Evolutionary conservation across 208 protist genomes (phyloP).

Genomic region (Crithidia sp.): DNA sequence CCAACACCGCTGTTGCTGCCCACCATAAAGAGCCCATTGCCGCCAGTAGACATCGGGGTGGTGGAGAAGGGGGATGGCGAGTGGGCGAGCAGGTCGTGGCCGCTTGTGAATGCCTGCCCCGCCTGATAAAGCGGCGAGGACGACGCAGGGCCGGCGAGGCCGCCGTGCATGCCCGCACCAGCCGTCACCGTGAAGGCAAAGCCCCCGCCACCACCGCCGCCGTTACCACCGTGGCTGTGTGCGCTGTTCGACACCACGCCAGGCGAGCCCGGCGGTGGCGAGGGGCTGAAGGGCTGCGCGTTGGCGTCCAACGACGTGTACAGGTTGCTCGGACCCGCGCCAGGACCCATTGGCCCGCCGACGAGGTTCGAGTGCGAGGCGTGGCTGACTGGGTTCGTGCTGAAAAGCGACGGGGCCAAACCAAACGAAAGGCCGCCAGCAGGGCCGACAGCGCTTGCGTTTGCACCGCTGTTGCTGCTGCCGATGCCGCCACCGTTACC

Average conservation of each 20-base stretch:
- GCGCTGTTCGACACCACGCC: constrained; percentile 5
- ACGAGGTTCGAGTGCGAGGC: constrained; percentile 4
- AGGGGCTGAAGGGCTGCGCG: constrained; percentile 60
- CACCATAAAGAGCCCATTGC: constrained; percentile 24
- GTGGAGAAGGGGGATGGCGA: constrained; percentile 35
- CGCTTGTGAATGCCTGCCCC: constrained; percentile 13
- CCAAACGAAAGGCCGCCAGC: constrained; percentile 28
- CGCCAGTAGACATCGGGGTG: constrained; percentile 12
- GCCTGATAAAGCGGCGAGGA: constrained; percentile 25
- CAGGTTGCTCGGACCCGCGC: constrained; percentile 18
- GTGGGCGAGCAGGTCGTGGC: constrained; percentile 26
- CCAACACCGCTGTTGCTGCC: constrained; percentile 1
- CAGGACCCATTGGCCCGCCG: neutral
- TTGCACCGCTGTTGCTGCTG: neutral
- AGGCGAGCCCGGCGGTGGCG: constrained; percentile 23
- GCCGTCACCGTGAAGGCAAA: constrained; percentile 41
- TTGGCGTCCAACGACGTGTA: constrained; percentile 57
- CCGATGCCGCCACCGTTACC: neutral
- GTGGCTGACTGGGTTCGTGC: constrained; percentile 40
- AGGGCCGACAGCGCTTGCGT: neutral
- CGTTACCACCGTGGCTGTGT: constrained; percentile 10
- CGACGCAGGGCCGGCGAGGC: constrained; percentile 1
- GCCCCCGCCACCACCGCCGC: constrained; percentile 15
- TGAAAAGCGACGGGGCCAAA: constrained; percentile 36
- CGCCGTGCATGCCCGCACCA: constrained; percentile 26